Conservation (phyloP, 495 filamentous ascomycete genomes). For the Hypoxylon trugodes region DNA sequence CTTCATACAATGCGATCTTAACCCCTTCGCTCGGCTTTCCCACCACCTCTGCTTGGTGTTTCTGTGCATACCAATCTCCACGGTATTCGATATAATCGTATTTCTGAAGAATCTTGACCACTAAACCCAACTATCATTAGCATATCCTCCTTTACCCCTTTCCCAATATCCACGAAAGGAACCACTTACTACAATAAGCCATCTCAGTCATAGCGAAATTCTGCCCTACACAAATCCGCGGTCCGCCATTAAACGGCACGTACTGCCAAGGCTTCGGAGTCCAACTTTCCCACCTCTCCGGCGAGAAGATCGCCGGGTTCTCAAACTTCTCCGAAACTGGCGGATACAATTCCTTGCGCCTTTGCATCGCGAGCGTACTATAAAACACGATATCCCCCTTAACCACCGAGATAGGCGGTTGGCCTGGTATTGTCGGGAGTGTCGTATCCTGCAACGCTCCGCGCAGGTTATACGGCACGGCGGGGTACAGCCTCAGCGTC, state of each 20-base stretch:
- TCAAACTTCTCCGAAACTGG: constrained; percentile 48
- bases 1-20: constrained; percentile 48
- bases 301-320: constrained; percentile 61
- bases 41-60: constrained; percentile 50
- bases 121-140: constrained; percentile 26
- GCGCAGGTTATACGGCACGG: constrained; percentile 61
- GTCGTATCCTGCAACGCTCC: constrained; percentile 55
- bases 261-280: constrained; percentile 68
- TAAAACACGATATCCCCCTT: constrained; percentile 54
- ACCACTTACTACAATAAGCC: constrained; percentile 49
- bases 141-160: neutral
- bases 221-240: constrained; percentile 60
- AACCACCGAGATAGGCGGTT: constrained; percentile 48
- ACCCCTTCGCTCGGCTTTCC: constrained; percentile 51
- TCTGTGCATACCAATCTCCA: constrained; percentile 52
- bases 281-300: constrained; percentile 64
- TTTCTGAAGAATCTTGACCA: constrained; percentile 67
- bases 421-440: constrained; percentile 50
- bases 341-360: constrained; percentile 58
- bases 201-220: constrained; percentile 67
- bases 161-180: neutral
- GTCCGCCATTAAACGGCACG: constrained; percentile 69
- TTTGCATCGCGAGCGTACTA: constrained; percentile 60
- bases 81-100: constrained; percentile 63
- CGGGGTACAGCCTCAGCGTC: constrained; percentile 60